Percentiles rank a stretch among this genome's conserved stretches.
phyloP scores from a whole-genome alignment of 306 rosid genomes.

The Vigna angularis region DNA sequence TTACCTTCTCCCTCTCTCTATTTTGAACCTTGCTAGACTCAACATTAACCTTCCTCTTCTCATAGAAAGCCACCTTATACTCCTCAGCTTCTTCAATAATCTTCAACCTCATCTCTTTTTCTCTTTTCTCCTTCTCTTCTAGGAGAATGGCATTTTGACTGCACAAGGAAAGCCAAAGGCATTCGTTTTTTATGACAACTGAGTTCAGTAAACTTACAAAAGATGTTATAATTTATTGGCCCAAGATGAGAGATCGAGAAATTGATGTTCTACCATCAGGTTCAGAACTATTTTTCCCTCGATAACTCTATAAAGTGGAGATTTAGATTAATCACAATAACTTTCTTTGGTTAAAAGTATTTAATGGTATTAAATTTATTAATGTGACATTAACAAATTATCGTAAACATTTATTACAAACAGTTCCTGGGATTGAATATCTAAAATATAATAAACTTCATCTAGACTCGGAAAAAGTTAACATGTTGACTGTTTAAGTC shows the following conservation, averaged over 20 bases:
- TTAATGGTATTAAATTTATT: neutral
- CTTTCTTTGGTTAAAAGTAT: neutral
- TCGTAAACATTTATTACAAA: neutral
- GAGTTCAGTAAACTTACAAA: constrained; percentile 32
- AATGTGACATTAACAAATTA: constrained; percentile 6
- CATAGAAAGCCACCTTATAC: constrained; percentile 77
- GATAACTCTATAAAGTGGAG: constrained; percentile 6
- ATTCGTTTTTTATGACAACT: constrained; percentile 34
- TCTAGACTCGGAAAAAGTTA: neutral
- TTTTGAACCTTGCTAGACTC: constrained; percentile 84
- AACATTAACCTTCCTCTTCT: constrained; percentile 92
- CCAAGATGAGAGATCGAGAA: constrained; percentile 23
- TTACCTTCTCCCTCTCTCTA: constrained; percentile 97
- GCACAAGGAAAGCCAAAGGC: constrained; percentile 47
- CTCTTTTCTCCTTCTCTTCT: constrained; percentile 95
- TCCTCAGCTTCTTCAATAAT: constrained; percentile 97
- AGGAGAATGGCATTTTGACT: constrained; percentile 88
- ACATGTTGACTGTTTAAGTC: neutral
- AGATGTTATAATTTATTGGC: constrained; percentile 26
- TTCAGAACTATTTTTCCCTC: constrained; percentile 1
- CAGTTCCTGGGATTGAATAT: constrained; percentile 1
- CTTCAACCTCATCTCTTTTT: constrained; percentile 88
- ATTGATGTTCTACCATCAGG: constrained; percentile 6
- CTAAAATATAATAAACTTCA: constrained; percentile 16
- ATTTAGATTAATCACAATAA: neutral